A percentile compares a stretch with the other conserved stretches of the same genome.
These are phyloP conservation scores for Triadica sebifera DNA, from an alignment of 345 rosid species.

Conservation along the genomic window DNA sequence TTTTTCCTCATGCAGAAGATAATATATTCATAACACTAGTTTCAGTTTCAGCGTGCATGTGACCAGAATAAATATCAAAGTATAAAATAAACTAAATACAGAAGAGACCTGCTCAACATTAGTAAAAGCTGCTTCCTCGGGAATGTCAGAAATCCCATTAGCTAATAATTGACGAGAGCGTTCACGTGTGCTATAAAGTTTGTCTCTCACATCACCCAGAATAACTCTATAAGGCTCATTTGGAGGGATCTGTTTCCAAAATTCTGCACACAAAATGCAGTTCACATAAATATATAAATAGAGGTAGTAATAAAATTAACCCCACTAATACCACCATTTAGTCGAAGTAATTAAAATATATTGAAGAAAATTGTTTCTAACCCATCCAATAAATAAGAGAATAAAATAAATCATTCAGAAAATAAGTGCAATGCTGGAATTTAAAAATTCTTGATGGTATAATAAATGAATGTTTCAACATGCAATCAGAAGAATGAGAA, in stretches of 20 bases:
- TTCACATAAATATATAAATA: no score
- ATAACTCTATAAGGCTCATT: slow-evolving; percentile 93
- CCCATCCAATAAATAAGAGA: neutral
- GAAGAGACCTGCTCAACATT: slow-evolving; percentile 64
- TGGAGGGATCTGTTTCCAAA: slow-evolving; percentile 88
- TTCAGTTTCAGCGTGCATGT: neutral
- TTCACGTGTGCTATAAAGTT: slow-evolving; percentile 85
- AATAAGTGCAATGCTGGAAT: neutral
- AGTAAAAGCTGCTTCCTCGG: slow-evolving; percentile 71
- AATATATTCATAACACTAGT: neutral
- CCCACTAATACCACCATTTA: neutral
- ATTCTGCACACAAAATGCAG: slow-evolving; percentile 42
- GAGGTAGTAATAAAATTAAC: neutral
- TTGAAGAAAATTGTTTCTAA: neutral
- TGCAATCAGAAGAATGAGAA: no score
- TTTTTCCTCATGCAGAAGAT: neutral
- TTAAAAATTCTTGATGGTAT: neutral
- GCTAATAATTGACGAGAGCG: slow-evolving; percentile 81
- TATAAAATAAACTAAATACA: neutral
- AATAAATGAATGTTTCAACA: neutral
- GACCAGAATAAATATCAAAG: neutral
- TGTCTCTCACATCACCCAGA: slow-evolving; percentile 92
- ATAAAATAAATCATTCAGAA: neutral
- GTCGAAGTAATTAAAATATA: slow-evolving; percentile 1
- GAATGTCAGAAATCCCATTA: slow-evolving; percentile 75